A percentile compares a stretch with the other conserved stretches of the same genome.
Conservation (phyloP, 257 asterid species). For the Anisodus acutangulus region DNA sequence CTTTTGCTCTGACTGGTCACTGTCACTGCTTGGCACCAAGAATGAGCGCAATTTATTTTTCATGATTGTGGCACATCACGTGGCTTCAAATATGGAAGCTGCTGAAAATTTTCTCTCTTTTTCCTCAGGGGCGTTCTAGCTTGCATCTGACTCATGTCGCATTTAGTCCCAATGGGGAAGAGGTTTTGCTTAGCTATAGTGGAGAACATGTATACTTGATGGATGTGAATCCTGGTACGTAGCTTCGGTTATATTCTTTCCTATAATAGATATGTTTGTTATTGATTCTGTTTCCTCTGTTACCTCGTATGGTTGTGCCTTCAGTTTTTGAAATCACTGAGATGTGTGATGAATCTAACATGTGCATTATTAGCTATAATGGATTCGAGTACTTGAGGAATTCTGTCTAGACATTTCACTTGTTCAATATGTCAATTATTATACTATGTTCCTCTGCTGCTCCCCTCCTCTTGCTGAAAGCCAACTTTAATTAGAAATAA, state of each 20-base stretch:
- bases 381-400: neutral
- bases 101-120: constrained; percentile 31
- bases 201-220: constrained; percentile 97
- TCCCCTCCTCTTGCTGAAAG: neutral
- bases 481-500: neutral
- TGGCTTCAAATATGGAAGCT: constrained; percentile 20
- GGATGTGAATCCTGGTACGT: constrained; percentile 77
- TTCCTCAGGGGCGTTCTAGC: constrained; percentile 72
- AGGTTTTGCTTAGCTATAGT: constrained; percentile 92
- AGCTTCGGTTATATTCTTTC: neutral
- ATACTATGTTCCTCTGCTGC: constrained; percentile 20
- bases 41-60: neutral
- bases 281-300: neutral
- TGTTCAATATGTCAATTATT: constrained; percentile 5
- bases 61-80: neutral
- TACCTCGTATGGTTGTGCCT: neutral
- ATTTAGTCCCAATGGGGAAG: constrained; percentile 89
- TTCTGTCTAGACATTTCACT: constrained; percentile 2
- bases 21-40: neutral
- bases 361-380: constrained; percentile 17
- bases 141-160: constrained; percentile 88
- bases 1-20: neutral
- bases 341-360: constrained; percentile 13
- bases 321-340: constrained; percentile 5
- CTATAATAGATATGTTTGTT: neutral